Conservation (phyloP, 202 grass and related monocot species). For the Zizania palustris region DNA sequence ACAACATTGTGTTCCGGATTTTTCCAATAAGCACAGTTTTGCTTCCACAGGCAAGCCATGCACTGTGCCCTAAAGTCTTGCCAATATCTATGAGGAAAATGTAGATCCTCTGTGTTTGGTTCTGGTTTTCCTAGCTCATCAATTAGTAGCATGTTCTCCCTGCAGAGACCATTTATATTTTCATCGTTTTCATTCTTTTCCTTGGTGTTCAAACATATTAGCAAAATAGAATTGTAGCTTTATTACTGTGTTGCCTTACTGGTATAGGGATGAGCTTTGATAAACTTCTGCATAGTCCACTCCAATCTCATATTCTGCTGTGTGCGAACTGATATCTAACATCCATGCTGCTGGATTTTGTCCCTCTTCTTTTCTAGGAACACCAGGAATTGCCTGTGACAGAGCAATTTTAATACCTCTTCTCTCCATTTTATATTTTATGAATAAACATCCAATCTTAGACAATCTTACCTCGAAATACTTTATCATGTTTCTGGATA, state of each 20-base stretch:
- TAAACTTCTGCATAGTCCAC: slow-evolving; percentile 80
- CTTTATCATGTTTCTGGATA: slow-evolving; percentile 79
- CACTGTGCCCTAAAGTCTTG: slow-evolving; percentile 55
- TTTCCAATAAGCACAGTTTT: slow-evolving; percentile 77
- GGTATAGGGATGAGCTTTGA: slow-evolving; percentile 66
- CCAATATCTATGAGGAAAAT: slow-evolving; percentile 59
- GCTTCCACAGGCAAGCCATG: slow-evolving; percentile 73
- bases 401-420: slow-evolving; percentile 34
- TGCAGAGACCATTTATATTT: slow-evolving; percentile 15
- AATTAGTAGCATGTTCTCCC: slow-evolving; percentile 58
- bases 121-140: slow-evolving; percentile 47
- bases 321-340: slow-evolving; percentile 74
- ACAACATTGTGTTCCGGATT: slow-evolving; percentile 78
- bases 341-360: slow-evolving; percentile 94
- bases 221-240: neutral
- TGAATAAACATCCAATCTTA: slow-evolving; percentile 23
- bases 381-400: slow-evolving; percentile 74
- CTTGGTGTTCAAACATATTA: slow-evolving; percentile 11
- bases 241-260: slow-evolving; percentile 44
- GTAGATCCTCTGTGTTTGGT: slow-evolving; percentile 49
- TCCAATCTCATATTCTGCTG: slow-evolving; percentile 70
- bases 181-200: slow-evolving; percentile 18
- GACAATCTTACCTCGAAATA: slow-evolving; percentile 85
- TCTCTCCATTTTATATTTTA: neutral
- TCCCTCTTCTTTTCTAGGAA: slow-evolving; percentile 68